phyloP scores from a whole-genome alignment of 2,329 filamentous ascomycete species.

The Clonostachys rosea region DNA sequence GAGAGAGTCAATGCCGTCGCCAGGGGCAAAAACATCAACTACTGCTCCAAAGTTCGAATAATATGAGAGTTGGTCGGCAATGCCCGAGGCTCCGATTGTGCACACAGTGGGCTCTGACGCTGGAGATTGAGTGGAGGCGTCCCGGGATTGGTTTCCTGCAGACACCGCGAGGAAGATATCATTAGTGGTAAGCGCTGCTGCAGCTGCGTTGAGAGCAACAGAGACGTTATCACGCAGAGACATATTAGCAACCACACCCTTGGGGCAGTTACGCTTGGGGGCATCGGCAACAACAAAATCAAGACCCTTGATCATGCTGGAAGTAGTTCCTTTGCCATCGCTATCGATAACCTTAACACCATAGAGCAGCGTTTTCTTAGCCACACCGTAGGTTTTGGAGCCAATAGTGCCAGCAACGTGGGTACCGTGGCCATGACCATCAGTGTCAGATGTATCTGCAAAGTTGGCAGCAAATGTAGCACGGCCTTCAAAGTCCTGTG shows the following conservation, averaged over 20 bases:
- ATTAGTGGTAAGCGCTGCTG: conserved; percentile 86
- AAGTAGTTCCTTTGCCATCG: conserved; percentile 97
- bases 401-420: conserved; percentile 98
- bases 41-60: conserved; percentile 99
- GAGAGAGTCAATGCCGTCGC: conserved; percentile 84
- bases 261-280: conserved; percentile 93
- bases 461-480: conserved; percentile 50
- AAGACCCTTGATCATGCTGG: conserved; percentile 20
- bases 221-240: conserved; percentile 98
- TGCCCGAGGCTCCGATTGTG: conserved; percentile 91
- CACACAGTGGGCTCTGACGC: conserved; percentile 88
- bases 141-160: conserved; percentile 96
- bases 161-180: conserved; percentile 98
- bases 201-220: conserved; percentile 80
- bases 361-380: conserved; percentile 96
- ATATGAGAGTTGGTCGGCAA: conserved; percentile 95
- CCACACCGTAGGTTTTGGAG: conserved; percentile 98
- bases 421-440: conserved; percentile 97
- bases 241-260: conserved; percentile 99
- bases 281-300: conserved; percentile 92
- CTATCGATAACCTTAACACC: conserved; percentile 98
- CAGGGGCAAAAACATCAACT: conserved; percentile 98
- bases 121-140: conserved; percentile 99
- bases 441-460: conserved; percentile 72
- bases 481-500: conserved; percentile 83